Conservation (phyloP, 2,329 filamentous ascomycete species). For the Talaromyces islandicus region DNA sequence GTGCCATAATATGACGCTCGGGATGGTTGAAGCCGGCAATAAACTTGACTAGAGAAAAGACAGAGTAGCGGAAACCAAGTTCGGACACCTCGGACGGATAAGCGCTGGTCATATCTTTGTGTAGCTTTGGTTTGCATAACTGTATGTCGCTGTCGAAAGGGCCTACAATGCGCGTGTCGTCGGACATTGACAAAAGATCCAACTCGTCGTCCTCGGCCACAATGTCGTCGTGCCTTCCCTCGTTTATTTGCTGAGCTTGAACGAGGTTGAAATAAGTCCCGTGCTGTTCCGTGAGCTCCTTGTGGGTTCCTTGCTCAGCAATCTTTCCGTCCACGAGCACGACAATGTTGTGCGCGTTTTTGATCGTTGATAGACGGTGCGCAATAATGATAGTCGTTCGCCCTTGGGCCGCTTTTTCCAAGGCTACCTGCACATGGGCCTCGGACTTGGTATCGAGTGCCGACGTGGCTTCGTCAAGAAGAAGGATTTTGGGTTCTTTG, state of each 20-base stretch:
- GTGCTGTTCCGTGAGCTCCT: slow-evolving; percentile 63
- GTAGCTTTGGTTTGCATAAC: background rate
- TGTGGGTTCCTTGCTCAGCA: slow-evolving; percentile 85
- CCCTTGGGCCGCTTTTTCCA: slow-evolving; percentile 78
- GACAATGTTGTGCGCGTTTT: slow-evolving; percentile 89
- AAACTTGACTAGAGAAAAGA: slow-evolving; percentile 72
- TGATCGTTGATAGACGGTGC: slow-evolving; percentile 91
- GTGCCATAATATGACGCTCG: slow-evolving; percentile 66
- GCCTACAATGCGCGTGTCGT: background rate
- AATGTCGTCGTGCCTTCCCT: slow-evolving; percentile 41
- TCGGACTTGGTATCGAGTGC: slow-evolving; percentile 93
- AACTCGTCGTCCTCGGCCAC: slow-evolving; percentile 21
- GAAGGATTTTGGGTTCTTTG: slow-evolving; percentile 81
- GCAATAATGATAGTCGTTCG: slow-evolving; percentile 95
- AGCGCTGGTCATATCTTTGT: background rate
- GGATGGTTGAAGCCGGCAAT: slow-evolving; percentile 72
- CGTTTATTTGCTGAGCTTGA: slow-evolving; percentile 74
- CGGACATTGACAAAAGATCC: background rate
- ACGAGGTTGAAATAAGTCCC: slow-evolving; percentile 81
- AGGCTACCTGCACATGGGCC: slow-evolving; percentile 84
- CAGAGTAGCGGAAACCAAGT: slow-evolving; percentile 49
- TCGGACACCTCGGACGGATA: slow-evolving; percentile 40
- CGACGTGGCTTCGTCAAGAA: slow-evolving; percentile 92
- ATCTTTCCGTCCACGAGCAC: slow-evolving; percentile 84
- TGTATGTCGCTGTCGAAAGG: background rate